These are phyloP conservation scores for Starmerella asiatica DNA, from an alignment of 805 yeast species.

Conservation along the genomic window DNA sequence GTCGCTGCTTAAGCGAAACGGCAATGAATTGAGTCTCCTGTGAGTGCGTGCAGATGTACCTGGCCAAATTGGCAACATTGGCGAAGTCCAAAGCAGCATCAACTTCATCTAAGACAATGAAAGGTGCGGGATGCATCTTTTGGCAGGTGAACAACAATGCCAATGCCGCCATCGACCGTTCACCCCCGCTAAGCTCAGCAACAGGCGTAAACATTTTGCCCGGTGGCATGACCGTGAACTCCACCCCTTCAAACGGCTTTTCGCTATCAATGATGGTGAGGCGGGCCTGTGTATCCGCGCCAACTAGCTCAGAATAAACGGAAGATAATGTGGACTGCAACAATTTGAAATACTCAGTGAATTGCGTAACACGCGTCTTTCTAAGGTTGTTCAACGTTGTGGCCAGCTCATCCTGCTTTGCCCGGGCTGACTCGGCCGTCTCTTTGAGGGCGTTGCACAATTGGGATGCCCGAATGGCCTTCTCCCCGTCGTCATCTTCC, in stretches of 20 bases:
- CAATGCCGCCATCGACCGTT: slow-evolving; percentile 89
- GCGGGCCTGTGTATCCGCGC: slow-evolving; percentile 58
- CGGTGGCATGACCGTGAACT: slow-evolving; percentile 93
- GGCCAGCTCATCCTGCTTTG: slow-evolving; percentile 6
- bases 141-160: slow-evolving; percentile 87
- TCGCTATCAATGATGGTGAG: slow-evolving; percentile 77
- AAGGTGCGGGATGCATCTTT: slow-evolving; percentile 84
- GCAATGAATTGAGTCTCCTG: slow-evolving; percentile 73
- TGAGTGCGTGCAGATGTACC: slow-evolving; percentile 46
- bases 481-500: background rate
- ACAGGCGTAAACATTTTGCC: slow-evolving; percentile 84
- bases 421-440: slow-evolving; percentile 7
- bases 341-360: slow-evolving; percentile 63
- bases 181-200: slow-evolving; percentile 91
- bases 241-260: slow-evolving; percentile 79
- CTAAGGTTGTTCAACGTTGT: slow-evolving; percentile 43
- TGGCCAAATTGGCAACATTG: slow-evolving; percentile 77
- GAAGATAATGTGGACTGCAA: slow-evolving; percentile 58
- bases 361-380: slow-evolving; percentile 43
- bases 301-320: slow-evolving; percentile 77
- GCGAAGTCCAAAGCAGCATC: slow-evolving; percentile 93
- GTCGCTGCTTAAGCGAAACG: slow-evolving; percentile 72
- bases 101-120: slow-evolving; percentile 91
- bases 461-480: slow-evolving; percentile 1
- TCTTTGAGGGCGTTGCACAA: slow-evolving; percentile 2